Evolutionary conservation across 2,329 filamentous ascomycete genomes (phyloP).

Genomic region (Beauveria asiatica): DNA sequence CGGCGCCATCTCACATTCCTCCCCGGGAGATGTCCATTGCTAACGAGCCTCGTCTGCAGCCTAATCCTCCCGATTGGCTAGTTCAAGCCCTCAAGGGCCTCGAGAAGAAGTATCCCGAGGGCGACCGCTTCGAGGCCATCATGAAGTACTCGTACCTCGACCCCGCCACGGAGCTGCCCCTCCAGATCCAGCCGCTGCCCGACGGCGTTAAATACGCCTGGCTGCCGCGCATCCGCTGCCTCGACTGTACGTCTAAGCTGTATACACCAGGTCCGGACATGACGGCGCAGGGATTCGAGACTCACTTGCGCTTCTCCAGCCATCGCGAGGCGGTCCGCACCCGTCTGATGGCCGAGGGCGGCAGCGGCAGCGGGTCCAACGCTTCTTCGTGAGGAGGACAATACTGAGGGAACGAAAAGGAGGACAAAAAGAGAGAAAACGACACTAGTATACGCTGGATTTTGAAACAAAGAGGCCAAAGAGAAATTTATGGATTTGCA

Average conservation of each 20-base stretch:
- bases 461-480: not conserved
- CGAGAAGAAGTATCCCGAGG: slow-evolving; percentile 59
- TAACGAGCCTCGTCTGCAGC: slow-evolving; percentile 39
- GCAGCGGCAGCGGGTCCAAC: slow-evolving; percentile 7
- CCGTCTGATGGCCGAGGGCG: slow-evolving; percentile 21
- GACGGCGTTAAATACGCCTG: slow-evolving; percentile 69
- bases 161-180: slow-evolving; percentile 56
- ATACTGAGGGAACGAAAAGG: not conserved
- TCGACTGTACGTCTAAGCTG: slow-evolving; percentile 86
- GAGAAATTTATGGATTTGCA: not conserved
- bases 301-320: slow-evolving; percentile 77
- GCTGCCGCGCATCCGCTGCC: slow-evolving; percentile 81
- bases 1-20: no score
- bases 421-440: not conserved
- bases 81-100: slow-evolving; percentile 63
- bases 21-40: not conserved
- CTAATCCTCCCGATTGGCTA: slow-evolving; percentile 82
- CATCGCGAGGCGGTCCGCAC: slow-evolving; percentile 62
- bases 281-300: slow-evolving; percentile 84
- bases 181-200: slow-evolving; percentile 48
- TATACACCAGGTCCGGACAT: slow-evolving; percentile 84
- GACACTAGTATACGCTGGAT: not conserved
- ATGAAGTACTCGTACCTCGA: slow-evolving; percentile 89
- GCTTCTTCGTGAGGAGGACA: not conserved
- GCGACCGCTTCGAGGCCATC: slow-evolving; percentile 73